Percentiles rank a stretch among this genome's conserved stretches.
Conservation (phyloP, 805 yeast genomes). For the Suhomyces tanzawaensis region DNA sequence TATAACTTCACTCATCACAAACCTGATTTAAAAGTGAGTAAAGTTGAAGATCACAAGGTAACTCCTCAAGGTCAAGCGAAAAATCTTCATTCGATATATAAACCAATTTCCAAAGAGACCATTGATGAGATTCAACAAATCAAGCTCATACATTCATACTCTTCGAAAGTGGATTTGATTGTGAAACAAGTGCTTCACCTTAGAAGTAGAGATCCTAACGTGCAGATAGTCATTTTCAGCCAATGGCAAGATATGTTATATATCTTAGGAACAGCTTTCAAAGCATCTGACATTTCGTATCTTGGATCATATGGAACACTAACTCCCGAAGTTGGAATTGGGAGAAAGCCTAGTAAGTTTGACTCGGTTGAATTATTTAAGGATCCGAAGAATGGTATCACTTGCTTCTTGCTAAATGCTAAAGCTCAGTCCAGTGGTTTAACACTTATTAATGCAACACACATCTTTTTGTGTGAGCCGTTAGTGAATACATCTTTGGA, state of each 20-base stretch:
- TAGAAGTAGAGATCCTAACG: constrained; percentile 51
- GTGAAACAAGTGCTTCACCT: constrained; percentile 69
- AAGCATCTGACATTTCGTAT: constrained; percentile 52
- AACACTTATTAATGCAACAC: constrained; percentile 87
- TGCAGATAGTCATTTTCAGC: constrained; percentile 84
- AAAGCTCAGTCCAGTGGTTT: constrained; percentile 87
- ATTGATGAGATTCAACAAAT: constrained; percentile 44
- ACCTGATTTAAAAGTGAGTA: constrained; percentile 48
- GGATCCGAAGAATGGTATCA: constrained; percentile 51
- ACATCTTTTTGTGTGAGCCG: constrained; percentile 91
- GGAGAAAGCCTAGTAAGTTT: constrained; percentile 24
- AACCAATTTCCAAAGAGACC: constrained; percentile 40
- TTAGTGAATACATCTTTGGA: constrained; percentile 84
- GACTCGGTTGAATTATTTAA: constrained; percentile 60
- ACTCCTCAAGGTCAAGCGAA: constrained; percentile 9
- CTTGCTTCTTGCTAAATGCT: constrained; percentile 84
- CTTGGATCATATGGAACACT: constrained; percentile 52
- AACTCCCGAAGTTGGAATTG: constrained; percentile 30
- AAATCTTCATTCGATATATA: constrained; percentile 41
- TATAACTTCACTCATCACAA: constrained; percentile 67
- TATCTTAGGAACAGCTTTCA: constrained; percentile 64
- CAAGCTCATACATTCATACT: constrained; percentile 48
- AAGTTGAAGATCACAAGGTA: constrained; percentile 29
- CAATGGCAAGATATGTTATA: constrained; percentile 81
- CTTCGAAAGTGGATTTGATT: constrained; percentile 84